Conservation (phyloP, 495 filamentous ascomycete species). For the Bacidia gigantensis region DNA sequence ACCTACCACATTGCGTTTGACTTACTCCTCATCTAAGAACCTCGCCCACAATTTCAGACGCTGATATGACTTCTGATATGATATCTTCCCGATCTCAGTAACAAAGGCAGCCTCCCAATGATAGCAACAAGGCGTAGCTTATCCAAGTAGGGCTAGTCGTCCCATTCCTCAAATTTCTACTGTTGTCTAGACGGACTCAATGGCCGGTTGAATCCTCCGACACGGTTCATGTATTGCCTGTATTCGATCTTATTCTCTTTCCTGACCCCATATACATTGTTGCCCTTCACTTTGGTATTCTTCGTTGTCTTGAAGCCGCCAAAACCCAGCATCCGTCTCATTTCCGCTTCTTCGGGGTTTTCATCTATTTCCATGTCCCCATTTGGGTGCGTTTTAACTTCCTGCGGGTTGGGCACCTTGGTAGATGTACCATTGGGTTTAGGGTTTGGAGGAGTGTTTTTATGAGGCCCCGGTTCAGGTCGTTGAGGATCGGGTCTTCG, state of each 20-base stretch:
- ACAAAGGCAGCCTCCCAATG: no score
- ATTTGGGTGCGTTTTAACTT: conserved; percentile 26
- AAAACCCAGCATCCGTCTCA: conserved; percentile 83
- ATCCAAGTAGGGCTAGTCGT: no score
- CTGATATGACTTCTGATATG: no score
- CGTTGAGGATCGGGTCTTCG: background rate
- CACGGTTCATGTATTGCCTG: conserved; percentile 96
- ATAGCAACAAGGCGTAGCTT: no score
- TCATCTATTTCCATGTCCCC: conserved; percentile 33
- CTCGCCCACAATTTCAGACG: no score
- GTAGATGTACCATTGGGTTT: conserved; percentile 12
- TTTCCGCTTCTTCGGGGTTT: conserved; percentile 58
- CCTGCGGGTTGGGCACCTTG: conserved; percentile 23
- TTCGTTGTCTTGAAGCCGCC: conserved; percentile 75
- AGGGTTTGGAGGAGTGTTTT: conserved; percentile 14
- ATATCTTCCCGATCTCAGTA: no score
- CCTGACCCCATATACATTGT: conserved; percentile 67
- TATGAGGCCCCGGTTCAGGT: background rate
- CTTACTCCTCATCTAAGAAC: no score
- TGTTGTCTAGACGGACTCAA: conserved; percentile 37
- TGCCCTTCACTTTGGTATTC: conserved; percentile 78
- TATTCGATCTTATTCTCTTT: conserved; percentile 97
- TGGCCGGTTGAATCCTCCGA: conserved; percentile 92
- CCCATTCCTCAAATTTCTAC: background rate
- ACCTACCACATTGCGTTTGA: no score